phyloP scores from a whole-genome alignment of 2,329 filamentous ascomycete genomes.

The Fusarium palustre region DNA sequence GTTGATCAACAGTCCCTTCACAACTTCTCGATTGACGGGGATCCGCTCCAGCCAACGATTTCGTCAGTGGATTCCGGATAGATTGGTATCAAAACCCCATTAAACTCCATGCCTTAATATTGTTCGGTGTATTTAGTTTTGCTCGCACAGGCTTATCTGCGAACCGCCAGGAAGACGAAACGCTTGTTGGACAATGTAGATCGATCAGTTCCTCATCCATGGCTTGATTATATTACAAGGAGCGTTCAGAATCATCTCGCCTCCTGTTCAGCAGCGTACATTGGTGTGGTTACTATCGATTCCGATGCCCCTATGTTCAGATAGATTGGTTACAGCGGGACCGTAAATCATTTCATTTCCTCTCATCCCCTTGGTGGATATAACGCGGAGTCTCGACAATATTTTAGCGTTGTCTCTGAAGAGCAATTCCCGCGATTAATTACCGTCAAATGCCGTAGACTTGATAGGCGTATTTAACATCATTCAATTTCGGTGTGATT shows the following conservation, averaged over 20 bases:
- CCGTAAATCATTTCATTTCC: conserved; percentile 28
- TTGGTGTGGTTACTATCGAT: conserved; percentile 8
- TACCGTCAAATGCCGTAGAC: conserved; percentile 3
- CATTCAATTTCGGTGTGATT: conserved; percentile 18
- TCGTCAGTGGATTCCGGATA: not conserved
- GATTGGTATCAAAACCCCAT: conserved; percentile 13
- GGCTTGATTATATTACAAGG: conserved; percentile 26
- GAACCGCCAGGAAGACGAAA: conserved; percentile 30
- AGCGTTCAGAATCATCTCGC: not conserved
- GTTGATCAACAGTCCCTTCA: conserved; percentile 20
- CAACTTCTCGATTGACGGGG: not conserved
- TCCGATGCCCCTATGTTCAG: conserved; percentile 24
- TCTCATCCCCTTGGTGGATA: conserved; percentile 25
- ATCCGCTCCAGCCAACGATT: conserved; percentile 2
- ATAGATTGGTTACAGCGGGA: conserved; percentile 22
- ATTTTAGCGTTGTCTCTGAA: conserved; percentile 4
- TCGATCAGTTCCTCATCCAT: conserved; percentile 21
- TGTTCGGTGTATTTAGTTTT: conserved; percentile 10
- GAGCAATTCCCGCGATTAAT: conserved; percentile 29
- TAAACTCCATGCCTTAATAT: conserved; percentile 9
- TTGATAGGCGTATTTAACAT: conserved; percentile 1
- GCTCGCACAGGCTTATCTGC: conserved; percentile 30
- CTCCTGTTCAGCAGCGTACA: conserved; percentile 15
- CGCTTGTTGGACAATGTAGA: conserved; percentile 9
- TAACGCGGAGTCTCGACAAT: conserved; percentile 13